Percentiles rank a stretch among this genome's conserved stretches.
Conservation (phyloP, 2,329 filamentous ascomycete species). For the Didymellaceae sp. region DNA sequence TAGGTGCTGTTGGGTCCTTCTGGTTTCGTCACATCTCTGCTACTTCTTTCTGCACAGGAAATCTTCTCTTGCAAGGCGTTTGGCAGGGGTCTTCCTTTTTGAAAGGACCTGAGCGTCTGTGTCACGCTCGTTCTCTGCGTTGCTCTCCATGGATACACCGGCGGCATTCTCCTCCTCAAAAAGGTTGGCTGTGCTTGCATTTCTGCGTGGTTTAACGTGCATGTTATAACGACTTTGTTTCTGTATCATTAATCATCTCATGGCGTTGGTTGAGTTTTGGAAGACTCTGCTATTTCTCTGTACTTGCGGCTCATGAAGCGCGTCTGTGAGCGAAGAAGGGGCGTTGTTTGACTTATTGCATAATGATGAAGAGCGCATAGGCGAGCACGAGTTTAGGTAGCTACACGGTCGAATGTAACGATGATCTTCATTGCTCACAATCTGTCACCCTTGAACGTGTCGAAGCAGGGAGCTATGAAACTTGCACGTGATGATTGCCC, state of each 20-base stretch:
- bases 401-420: slow-evolving; percentile 17
- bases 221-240: slow-evolving; percentile 13
- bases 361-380: slow-evolving; percentile 35
- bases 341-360: slow-evolving; percentile 41
- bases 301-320: slow-evolving; percentile 14
- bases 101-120: slow-evolving; percentile 28
- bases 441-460: neutral
- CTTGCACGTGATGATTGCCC: neutral
- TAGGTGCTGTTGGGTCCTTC: slow-evolving; percentile 7
- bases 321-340: slow-evolving; percentile 20
- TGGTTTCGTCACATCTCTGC: slow-evolving; percentile 13
- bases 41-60: slow-evolving; percentile 18
- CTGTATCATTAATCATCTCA: slow-evolving; percentile 20
- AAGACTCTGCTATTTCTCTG: slow-evolving; percentile 15
- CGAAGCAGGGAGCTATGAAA: neutral
- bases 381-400: slow-evolving; percentile 17
- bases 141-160: slow-evolving; percentile 21
- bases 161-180: slow-evolving; percentile 35
- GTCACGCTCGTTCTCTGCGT: slow-evolving; percentile 38
- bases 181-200: slow-evolving; percentile 37
- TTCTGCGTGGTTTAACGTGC: slow-evolving; percentile 18
- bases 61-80: slow-evolving; percentile 42
- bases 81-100: slow-evolving; percentile 30
- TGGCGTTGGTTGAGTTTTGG: slow-evolving; percentile 17
- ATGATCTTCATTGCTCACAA: slow-evolving; percentile 11